These are phyloP conservation scores for Talaromyces trachyspermus DNA, from an alignment of 495 filamentous ascomycete genomes.

Conservation along the genomic window DNA sequence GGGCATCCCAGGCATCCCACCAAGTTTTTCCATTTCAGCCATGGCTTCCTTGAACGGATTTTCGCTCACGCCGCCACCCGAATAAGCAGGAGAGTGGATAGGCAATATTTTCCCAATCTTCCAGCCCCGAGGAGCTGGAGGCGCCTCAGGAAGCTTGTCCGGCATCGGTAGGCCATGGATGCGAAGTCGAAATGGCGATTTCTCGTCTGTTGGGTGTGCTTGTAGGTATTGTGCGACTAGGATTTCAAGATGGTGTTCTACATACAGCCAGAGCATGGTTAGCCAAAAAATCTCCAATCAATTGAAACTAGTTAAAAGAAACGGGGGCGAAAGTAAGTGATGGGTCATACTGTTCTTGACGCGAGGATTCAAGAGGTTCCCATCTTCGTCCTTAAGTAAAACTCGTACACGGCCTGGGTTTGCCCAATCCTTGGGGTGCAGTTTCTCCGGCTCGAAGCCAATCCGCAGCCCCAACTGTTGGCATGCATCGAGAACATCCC, in stretches of 20 bases:
- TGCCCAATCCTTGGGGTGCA: constrained; percentile 94
- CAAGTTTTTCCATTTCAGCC: constrained; percentile 71
- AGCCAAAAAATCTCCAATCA: no score
- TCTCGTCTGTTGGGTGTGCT: constrained; percentile 65
- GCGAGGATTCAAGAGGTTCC: constrained; percentile 35
- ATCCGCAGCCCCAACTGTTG: constrained; percentile 62
- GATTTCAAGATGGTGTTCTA: constrained; percentile 79
- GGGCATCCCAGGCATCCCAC: constrained; percentile 46
- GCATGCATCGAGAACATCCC: constrained; percentile 82
- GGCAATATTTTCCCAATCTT: constrained; percentile 81
- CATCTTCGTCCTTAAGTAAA: constrained; percentile 53
- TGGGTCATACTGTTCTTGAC: constrained; percentile 79
- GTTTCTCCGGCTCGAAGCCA: constrained; percentile 83
- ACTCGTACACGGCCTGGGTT: constrained; percentile 89
- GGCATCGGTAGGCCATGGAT: constrained; percentile 61
- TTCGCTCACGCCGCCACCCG: constrained; percentile 89
- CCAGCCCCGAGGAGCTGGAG: constrained; percentile 82
- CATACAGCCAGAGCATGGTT: neutral
- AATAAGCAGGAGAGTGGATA: constrained; percentile 79
- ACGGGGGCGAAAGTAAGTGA: no score
- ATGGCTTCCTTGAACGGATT: constrained; percentile 98
- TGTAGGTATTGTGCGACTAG: constrained; percentile 67
- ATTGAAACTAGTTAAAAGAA: no score
- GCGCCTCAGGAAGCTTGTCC: constrained; percentile 57
- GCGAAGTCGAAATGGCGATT: constrained; percentile 56